Base-by-base conservation (phyloP, 208 protist genomes). In the Trypanosomatidae sp. region DNA sequence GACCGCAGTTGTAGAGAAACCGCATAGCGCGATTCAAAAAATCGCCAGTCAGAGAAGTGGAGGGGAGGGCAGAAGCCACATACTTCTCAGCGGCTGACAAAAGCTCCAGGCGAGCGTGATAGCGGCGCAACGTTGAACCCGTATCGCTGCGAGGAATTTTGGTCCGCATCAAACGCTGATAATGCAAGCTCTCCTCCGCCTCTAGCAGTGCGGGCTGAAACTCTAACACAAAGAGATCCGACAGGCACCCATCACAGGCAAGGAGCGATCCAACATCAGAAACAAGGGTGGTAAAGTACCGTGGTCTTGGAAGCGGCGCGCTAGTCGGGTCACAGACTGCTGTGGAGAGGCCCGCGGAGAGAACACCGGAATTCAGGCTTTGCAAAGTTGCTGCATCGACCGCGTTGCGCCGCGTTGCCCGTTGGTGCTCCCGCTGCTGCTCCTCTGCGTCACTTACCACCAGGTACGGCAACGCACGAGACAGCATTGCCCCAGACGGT, bases 201-300 rank as follows among this genome's bases (percentile, higher is more conserved):
- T 53, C 59, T n/a, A 69, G 41, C 43, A 74, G 17, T 6, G 44
- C 43, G 15, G n/a, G 41, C 50, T 55, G 55, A 55, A 85, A 80
- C 64, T 86, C 81, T 8, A 89, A 43, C 47, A 89, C 85, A 43
- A 79, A 89, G 6, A 89, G 71, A 56, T 86, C 81, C 1, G 79
- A 78, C 2, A 89, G 62, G 55, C 78, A 84, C 15, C 72, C 71
- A 28, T 77, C 58, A 22, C 41, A 39, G 41, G 62, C 33, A 4
- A 71, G 64, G 46, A 73, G 28, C 58, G 36, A 9, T 3, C 69
- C 69, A 22, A 44, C 69, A 66, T 66, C 69, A 1, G 56, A 60
- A 4, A 73, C 58, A 15, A 66, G 33, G 8, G 58, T 66, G 1
- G 69, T 72, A n/a, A 62, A 72, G 55, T 72, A 72, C 43, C 68